Percentiles rank a stretch among this genome's conserved stretches.
Evolutionary conservation across 768 basidiomycete species (phyloP).

Genomic region (Tylopilus rubrobrunneus): DNA sequence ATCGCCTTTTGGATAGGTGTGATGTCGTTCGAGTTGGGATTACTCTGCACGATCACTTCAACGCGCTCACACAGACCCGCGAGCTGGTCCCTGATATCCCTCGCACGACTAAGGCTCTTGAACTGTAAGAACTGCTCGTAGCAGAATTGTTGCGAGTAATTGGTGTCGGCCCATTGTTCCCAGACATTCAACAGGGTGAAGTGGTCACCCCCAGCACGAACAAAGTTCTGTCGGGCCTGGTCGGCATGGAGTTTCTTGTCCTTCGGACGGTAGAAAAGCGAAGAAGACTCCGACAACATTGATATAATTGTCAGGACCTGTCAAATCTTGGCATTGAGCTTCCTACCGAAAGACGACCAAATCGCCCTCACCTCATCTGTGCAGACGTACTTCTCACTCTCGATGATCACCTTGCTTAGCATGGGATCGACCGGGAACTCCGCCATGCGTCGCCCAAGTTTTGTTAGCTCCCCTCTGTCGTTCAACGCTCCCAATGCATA

Average conservation of each 20-base stretch:
- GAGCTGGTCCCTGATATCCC: conserved; percentile 95
- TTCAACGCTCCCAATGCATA: conserved; percentile 97
- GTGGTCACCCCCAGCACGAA: conserved; percentile 94
- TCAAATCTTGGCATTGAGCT: not conserved
- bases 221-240: conserved; percentile 96
- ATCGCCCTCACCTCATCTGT: conserved; percentile 82
- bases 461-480: conserved; percentile 95
- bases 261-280: conserved; percentile 95
- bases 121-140: conserved; percentile 95
- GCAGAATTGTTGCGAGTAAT: conserved; percentile 95
- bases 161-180: conserved; percentile 99
- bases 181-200: conserved; percentile 97
- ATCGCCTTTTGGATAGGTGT: conserved; percentile 93
- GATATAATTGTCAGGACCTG: conserved; percentile 95
- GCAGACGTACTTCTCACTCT: conserved; percentile 89
- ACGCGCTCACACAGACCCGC: conserved; percentile 96
- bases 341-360: not conserved
- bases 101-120: conserved; percentile 90
- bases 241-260: conserved; percentile 98
- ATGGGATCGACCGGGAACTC: conserved; percentile 99
- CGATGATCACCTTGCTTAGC: conserved; percentile 93
- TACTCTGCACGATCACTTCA: conserved; percentile 83
- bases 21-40: conserved; percentile 91
- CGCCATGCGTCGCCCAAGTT: conserved; percentile 94
- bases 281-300: conserved; percentile 94